Conservation (phyloP, 2,329 filamentous ascomycete species). For the Trichothecium roseum region DNA sequence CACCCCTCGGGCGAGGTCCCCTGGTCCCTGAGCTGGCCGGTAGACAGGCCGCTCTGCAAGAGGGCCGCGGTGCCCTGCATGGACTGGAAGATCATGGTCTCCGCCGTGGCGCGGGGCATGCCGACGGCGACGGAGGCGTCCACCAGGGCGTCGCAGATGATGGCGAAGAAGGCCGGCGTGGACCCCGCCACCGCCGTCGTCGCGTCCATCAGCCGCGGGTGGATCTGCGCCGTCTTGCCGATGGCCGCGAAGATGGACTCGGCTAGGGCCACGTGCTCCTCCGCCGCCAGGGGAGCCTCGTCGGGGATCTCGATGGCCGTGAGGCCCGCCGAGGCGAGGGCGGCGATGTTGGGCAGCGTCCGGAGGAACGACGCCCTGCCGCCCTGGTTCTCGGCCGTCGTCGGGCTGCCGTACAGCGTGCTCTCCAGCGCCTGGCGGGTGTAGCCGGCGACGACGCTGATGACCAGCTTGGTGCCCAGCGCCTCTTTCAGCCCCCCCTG, state of each 20-base stretch:
- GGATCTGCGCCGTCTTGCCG: constrained; percentile 39
- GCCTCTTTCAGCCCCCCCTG: constrained; percentile 25
- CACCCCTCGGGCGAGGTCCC: constrained; percentile 50
- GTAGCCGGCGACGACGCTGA: constrained; percentile 42
- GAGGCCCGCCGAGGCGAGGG: constrained; percentile 18
- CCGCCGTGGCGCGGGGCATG: constrained; percentile 42
- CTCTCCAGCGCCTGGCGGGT: constrained; percentile 26
- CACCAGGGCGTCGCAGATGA: constrained; percentile 47
- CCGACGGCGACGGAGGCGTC: constrained; percentile 52
- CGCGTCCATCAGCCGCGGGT: constrained; percentile 42
- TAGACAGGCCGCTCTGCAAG: constrained; percentile 40
- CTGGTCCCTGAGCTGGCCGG: constrained; percentile 46
- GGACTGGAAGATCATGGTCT: constrained; percentile 48
- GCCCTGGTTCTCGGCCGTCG: constrained; percentile 5
- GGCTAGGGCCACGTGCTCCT: constrained; percentile 12
- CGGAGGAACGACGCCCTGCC: constrained; percentile 16
- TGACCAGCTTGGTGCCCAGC: constrained; percentile 32
- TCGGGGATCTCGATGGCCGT: constrained; percentile 20
- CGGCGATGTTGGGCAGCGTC: constrained; percentile 24
- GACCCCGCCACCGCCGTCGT: constrained; percentile 50
- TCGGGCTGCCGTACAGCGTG: constrained; percentile 19
- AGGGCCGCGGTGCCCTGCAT: constrained; percentile 47
- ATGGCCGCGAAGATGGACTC: constrained; percentile 43
- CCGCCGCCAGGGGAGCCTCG: constrained; percentile 8
- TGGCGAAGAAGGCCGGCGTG: constrained; percentile 48